Base-by-base conservation (phyloP, 164 flowering plant species). In the Platanus orientalis region DNA sequence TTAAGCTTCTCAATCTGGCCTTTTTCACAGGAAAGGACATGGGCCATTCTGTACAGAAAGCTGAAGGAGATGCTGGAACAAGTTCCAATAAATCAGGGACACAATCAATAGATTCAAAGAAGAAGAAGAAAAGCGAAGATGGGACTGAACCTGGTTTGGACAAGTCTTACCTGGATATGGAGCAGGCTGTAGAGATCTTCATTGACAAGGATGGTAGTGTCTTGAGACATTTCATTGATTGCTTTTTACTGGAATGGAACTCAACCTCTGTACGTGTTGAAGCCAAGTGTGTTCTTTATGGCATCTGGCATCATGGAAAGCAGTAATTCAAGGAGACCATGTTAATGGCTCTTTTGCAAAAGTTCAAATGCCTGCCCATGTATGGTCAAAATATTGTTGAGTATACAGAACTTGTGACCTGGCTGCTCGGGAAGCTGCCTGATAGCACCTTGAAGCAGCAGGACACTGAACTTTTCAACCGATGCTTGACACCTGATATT, bases 361-460 rank as follows among this genome's bases (percentile, higher is more conserved):
- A 90, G 63, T 78, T 90, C 42, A 78, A 79, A 52, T 61, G 49
- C 64, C 77, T 95, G 63, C 99, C 99, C 13, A 73, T 83, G 87
- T 90, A 90, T 80, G 99, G 99, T 24, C 99, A 87, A 77, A 95
- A 90, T 61, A 83, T 95, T 66, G 76, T 80, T 54, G 99, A 95
- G 77, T 95, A 82, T 68, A 85, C 94, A 24, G 92, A 95, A 75
- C 87, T 95, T 26, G 70, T 92, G 45, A 75, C 94, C 3, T 78
- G 71, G 80, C 76, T 95, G 71, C 70, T 90, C 54, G 95, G 98
- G 47, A 95, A 81, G 73, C 69, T 64, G n/a, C 81, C 88, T 61
- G 96, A 88, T 73, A 73, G 47, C 53, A 73, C 73, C 71, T 70
- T 80, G 53, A 95, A 80, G 82, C 92, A 75, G 56, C 86, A 80